Evolutionary conservation across 306 rosid species (phyloP).

Genomic region (Potentilla sterilis): DNA sequence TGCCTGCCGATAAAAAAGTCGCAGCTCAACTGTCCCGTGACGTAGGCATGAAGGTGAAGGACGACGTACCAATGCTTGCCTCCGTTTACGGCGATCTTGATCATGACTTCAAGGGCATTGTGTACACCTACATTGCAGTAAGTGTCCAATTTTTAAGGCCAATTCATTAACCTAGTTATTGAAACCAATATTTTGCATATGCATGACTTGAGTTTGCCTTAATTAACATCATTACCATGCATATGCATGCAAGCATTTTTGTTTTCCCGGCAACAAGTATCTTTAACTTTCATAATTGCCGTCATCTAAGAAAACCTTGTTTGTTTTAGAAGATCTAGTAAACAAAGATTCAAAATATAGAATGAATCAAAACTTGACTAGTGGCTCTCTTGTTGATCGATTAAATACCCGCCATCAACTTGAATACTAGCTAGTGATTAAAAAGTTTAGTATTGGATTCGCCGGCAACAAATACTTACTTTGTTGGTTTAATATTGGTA

Average conservation of each 20-base stretch:
- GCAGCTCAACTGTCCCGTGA: too few relatives aligned
- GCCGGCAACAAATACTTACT: constrained; percentile 1
- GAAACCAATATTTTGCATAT: background rate
- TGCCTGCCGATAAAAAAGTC: too few relatives aligned
- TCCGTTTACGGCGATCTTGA: too few relatives aligned
- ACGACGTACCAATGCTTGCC: too few relatives aligned
- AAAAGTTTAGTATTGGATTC: background rate
- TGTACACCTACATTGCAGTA: too few relatives aligned
- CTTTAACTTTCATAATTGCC: background rate
- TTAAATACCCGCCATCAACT: constrained; percentile 3
- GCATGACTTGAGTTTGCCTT: background rate
- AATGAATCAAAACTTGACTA: constrained; percentile 1
- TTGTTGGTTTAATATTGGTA: background rate
- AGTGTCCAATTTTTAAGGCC: too few relatives aligned
- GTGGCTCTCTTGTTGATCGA: background rate
- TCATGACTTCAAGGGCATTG: too few relatives aligned
- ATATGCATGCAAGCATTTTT: background rate
- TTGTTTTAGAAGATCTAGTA: background rate
- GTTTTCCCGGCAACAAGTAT: background rate
- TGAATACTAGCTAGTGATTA: background rate
- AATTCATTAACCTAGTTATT: background rate
- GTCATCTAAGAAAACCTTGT: background rate
- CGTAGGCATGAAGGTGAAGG: too few relatives aligned
- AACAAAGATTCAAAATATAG: background rate
- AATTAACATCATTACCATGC: background rate